Evolutionary conservation across 495 filamentous ascomycete genomes (phyloP), one percentile per base, ranked within the genome.

Genomic region (Aspergillus bridgeri): DNA sequence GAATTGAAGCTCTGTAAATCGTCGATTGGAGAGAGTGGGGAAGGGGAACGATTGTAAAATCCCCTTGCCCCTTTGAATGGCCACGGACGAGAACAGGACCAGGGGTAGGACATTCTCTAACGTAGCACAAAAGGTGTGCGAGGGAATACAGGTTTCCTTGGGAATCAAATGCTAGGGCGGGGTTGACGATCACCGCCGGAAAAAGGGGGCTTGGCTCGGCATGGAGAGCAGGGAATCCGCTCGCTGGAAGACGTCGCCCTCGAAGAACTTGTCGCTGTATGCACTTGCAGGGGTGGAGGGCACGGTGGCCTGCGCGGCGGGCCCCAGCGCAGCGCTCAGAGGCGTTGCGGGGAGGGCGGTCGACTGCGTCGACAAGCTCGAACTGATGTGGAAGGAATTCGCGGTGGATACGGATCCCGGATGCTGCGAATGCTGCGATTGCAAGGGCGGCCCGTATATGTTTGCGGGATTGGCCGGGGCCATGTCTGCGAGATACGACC

Each of bases 221-320:
- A 84, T 85, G 5, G 81, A 83, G 43, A 90, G 79, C 42, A 90
- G 70, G 13, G 85, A 78, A 56, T 93, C 89, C 0, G 89, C 86
- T 25, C 89, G 78, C 65, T 91, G 85, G 69, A 89, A 91, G 4
- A 90, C 85, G 57, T 88, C 85, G 5, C 87, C 86, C 23, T 75
- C 77, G 60, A 90, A 89, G 51, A 84, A 84, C 24, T 79, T 78
- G 57, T 84, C 81, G 46, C 79, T 73, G 65, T 87, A 89, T 4
- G 80, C 84, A 69, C 83, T 89, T 53, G 84, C 85, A 22, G 89
- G 89, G 0, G 88, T 91, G 8, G 86, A 88, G 5, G 91, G 90
- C 19, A 96, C 86, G 1, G 92, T 96, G 2, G 92, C 91, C 68
- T 94, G 90, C 17, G 90, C 90, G 42, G 92, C 92, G 7, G 91